phyloP scores from a whole-genome alignment of 306 rosid genomes.

The Lablab purpureus region DNA sequence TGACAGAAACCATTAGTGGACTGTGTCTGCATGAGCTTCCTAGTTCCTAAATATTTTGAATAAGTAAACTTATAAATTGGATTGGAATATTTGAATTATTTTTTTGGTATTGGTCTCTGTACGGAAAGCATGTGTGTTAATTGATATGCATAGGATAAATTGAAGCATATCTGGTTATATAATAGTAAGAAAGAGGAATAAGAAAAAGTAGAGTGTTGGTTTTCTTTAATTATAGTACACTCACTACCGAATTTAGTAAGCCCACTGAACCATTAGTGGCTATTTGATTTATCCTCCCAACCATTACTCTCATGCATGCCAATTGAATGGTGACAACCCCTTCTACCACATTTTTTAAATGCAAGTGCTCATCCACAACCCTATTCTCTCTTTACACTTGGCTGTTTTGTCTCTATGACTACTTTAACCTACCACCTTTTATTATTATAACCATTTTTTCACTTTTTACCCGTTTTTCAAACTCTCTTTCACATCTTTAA shows the following conservation, averaged over 20 bases:
- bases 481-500: background rate
- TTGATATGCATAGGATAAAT: background rate
- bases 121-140: slow-evolving; percentile 22
- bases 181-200: too few species aligned
- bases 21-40: too few species aligned
- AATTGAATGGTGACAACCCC: slow-evolving; percentile 52
- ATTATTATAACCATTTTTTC: slow-evolving; percentile 36
- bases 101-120: slow-evolving; percentile 20
- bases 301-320: slow-evolving; percentile 36
- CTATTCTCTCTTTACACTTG: slow-evolving; percentile 44
- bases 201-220: slow-evolving; percentile 32
- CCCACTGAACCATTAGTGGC: slow-evolving; percentile 50
- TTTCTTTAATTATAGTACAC: slow-evolving; percentile 19
- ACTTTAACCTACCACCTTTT: slow-evolving; percentile 47
- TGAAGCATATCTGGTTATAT: too few species aligned
- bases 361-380: slow-evolving; percentile 44
- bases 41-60: too few species aligned
- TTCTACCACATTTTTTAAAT: slow-evolving; percentile 34
- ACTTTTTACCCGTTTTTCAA: slow-evolving; percentile 31
- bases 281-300: background rate
- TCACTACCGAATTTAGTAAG: slow-evolving; percentile 38
- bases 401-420: slow-evolving; percentile 34
- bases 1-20: too few species aligned
- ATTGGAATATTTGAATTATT: too few species aligned
- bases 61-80: too few species aligned